Evolutionary conservation across 768 basidiomycete genomes (phyloP).

Genomic region (Coprinopsis sp.): DNA sequence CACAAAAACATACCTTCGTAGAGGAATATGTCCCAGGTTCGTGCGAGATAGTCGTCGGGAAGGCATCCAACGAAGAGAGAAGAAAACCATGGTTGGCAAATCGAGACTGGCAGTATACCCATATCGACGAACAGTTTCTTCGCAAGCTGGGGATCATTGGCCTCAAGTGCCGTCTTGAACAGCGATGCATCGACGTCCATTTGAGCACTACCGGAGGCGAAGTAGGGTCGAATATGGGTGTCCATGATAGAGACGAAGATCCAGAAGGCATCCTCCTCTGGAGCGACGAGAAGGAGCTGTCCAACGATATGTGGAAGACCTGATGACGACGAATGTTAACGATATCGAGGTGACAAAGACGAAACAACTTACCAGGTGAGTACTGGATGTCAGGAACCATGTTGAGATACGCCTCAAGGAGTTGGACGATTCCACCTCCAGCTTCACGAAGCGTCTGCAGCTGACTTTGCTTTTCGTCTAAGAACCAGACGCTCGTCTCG

Average conservation of each 20-base stretch:
- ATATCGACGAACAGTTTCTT: conserved; percentile 66
- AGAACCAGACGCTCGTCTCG: conserved; percentile 38
- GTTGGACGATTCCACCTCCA: conserved; percentile 49
- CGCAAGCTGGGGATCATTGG: conserved; percentile 51
- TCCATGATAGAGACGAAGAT: conserved; percentile 87
- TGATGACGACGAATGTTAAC: conserved; percentile 20
- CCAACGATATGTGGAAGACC: conserved; percentile 69
- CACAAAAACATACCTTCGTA: conserved; percentile 60
- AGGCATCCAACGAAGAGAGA: conserved; percentile 65
- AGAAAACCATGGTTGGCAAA: conserved; percentile 72
- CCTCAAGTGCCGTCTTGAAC: conserved; percentile 67
- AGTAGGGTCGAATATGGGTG: conserved; percentile 74
- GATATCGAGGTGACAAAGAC: conserved; percentile 2
- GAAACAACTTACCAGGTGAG: conserved; percentile 42
- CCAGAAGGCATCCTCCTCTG: conserved; percentile 90
- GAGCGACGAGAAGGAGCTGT: conserved; percentile 66
- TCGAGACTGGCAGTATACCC: conserved; percentile 48
- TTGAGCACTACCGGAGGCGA: conserved; percentile 53
- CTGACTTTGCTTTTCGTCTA: conserved; percentile 45
- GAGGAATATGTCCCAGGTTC: conserved; percentile 81
- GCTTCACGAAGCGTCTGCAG: conserved; percentile 54
- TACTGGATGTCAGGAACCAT: conserved; percentile 87
- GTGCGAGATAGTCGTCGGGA: conserved; percentile 58
- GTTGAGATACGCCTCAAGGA: conserved; percentile 69
- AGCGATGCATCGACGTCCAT: conserved; percentile 73